Base-by-base conservation (phyloP, 208 protist genomes). In the Trypanosoma lewisi region DNA sequence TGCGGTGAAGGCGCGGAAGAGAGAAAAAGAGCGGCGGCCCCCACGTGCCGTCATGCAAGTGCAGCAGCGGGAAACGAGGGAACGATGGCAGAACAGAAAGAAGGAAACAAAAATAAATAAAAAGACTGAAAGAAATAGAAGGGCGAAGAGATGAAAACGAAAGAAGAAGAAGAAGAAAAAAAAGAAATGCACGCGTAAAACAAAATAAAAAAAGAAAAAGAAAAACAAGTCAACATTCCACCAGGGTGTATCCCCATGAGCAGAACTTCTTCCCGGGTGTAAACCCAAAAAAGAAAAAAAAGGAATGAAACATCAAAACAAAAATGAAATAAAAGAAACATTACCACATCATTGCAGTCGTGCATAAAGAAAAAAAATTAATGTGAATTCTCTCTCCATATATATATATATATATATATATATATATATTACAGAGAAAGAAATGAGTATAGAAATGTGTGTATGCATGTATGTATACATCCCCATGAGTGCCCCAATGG, bases 111-210 rank as follows among this genome's bases (percentile, higher is more conserved):
- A 33, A 12, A 23, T 11, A 4, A 8, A 11, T 4, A 54, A 5
- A 5, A 7, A 33, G 14, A 25, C 17, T 11, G 21, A 33, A 54
- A 54, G 23, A 6, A 54, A 9, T 34, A 23, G 21, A 54, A 31
- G 14, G 30, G 5, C 21, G 23, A 37, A 54, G 31, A 39, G 7
- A 39, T 14, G 30, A 54, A 25, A 48, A 48, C 5, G 17, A 16
- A 27, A 48, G 16, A 21, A n/a, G 42, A n/a, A 48, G 16, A 48
- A 48, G 23, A 54, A 48, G 16, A 48, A 48, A 48, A 39, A 39
- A 4, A 39, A 39, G 11, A 39, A 39, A 11, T 11, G 34, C 34
- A 39, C 34, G 11, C 34, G 11, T 39, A 39, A 39, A n/a, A 39
- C 11, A 39, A 4, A 14, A 4, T 11, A 39, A 39, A 39, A 39